Conservation (phyloP, 208 protist species). For the Leishmania arabica region DNA sequence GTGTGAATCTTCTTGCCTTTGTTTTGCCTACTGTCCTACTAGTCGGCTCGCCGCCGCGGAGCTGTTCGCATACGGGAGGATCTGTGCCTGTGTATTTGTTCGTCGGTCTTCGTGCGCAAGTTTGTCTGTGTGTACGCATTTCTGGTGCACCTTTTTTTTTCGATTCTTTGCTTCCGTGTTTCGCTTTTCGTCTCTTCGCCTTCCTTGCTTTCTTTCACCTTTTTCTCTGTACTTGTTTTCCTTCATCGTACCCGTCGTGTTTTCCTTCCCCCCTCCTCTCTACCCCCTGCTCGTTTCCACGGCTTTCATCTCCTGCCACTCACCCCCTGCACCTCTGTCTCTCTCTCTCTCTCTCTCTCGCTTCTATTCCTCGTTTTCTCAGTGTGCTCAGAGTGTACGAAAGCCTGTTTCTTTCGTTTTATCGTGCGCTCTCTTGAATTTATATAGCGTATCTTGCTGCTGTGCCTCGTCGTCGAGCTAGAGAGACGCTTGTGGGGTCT, state of each 20-base stretch:
- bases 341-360: neutral
- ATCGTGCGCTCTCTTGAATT: neutral
- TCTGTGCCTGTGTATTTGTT: neutral
- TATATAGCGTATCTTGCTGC: neutral
- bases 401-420: neutral
- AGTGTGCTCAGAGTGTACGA: neutral
- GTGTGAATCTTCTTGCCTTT: neutral
- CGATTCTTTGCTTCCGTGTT: neutral
- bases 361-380: conserved; percentile 19
- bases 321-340: neutral
- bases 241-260: neutral
- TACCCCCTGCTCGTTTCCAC: too few species aligned
- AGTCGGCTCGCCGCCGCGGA: neutral
- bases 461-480: neutral
- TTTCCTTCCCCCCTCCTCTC: neutral
- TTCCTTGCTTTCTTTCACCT: neutral
- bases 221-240: conserved; percentile 7
- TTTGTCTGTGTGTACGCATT: neutral
- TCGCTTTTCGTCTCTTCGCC: conserved; percentile 11
- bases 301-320: neutral
- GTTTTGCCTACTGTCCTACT: neutral
- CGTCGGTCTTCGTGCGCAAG: neutral
- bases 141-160: conserved; percentile 3
- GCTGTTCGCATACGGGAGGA: neutral
- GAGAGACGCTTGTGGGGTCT: neutral